A percentile compares a stretch with the other conserved stretches of the same genome.
Evolutionary conservation across 2,329 filamentous ascomycete genomes (phyloP).

Genomic region (Colletotrichum chrysophilum): DNA sequence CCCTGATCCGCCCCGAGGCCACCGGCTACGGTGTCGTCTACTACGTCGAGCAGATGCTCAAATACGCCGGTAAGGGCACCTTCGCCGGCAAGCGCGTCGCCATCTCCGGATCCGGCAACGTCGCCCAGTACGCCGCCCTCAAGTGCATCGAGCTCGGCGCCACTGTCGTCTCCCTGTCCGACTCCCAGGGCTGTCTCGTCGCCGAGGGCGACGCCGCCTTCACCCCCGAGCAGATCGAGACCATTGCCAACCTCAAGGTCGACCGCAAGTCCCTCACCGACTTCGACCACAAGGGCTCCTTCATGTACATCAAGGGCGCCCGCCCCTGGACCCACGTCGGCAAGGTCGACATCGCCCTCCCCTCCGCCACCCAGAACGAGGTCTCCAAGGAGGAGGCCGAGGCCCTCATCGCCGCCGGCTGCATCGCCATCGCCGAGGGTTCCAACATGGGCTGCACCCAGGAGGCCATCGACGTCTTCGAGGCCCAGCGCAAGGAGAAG

Average conservation of each 20-base stretch:
- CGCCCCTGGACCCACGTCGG: slow-evolving; percentile 92
- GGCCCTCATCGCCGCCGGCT: slow-evolving; percentile 77
- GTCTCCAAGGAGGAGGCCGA: slow-evolving; percentile 90
- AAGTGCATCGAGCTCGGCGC: slow-evolving; percentile 97
- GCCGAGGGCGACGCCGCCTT: slow-evolving; percentile 74
- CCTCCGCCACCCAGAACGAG: slow-evolving; percentile 97
- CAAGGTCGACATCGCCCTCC: slow-evolving; percentile 89
- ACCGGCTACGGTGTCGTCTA: slow-evolving; percentile 97
- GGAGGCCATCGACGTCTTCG: slow-evolving; percentile 92
- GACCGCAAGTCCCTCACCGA: slow-evolving; percentile 82
- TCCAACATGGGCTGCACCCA: slow-evolving; percentile 99
- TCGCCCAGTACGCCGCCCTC: slow-evolving; percentile 95
- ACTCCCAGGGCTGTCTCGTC: slow-evolving; percentile 86
- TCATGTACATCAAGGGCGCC: slow-evolving; percentile 86
- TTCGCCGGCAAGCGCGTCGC: slow-evolving; percentile 93
- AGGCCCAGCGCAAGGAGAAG: slow-evolving; percentile 76
- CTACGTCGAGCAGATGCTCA: slow-evolving; percentile 95
- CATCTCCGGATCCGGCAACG: slow-evolving; percentile 96
- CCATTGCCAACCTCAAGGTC: slow-evolving; percentile 87
- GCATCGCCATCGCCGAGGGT: slow-evolving; percentile 90
- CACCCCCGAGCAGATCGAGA: slow-evolving; percentile 77
- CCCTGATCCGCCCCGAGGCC: slow-evolving; percentile 92
- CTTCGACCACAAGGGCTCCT: slow-evolving; percentile 68
- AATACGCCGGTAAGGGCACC: slow-evolving; percentile 83
- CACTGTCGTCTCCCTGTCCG: slow-evolving; percentile 89